Evolutionary conservation across 345 rosid genomes (phyloP), one percentile per base, ranked within the genome.

Genomic region (Erodium maritimum): DNA sequence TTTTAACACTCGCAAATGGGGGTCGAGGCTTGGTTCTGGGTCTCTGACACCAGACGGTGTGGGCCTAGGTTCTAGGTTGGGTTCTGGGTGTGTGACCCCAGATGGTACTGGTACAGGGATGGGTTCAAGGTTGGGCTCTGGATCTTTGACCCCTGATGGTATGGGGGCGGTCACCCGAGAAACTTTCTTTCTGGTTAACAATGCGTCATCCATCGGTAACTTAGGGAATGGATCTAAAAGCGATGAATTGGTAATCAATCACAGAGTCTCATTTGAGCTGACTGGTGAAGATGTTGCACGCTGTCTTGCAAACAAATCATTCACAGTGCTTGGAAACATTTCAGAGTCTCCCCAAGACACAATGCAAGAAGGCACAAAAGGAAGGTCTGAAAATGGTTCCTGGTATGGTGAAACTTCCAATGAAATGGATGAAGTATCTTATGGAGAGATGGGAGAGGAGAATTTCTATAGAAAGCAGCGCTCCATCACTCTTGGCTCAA

Each of bases 241-340:
- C 17, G 70, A 69, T 20, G 87, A 80, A 17, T 63, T 51, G 21
- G 58, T 75, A 25, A 68, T 75, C 53, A 74, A 78, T 59, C 95
- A 88, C 66, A 81, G 97, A 72, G 95, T 91, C 50, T 91, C 96
- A 1, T 91, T 91, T 54, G 97, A 91, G 80, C 67, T 91, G 69
- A 88, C 90, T 23, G 95, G 97, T 6, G 97, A 91, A 75, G 97
- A 91, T 58, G 95, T 91, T 56, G 97, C 95, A 0, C 90, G 87
- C 51, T 86, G 96, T 77, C 82, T 91, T 54, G 86, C 83, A 17
- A 88, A 59, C 57, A 85, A 80, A 65, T 71, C 85, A 12, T 61
- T 46, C 56, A 34, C 67, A 19, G 57, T 77, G 12, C 34, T 56
- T 19, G 78, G 86, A 70, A 69, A 69, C 54, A 50, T 73, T 34